These are phyloP conservation scores for Mortierella sp. DNA, from an alignment of 371 early-diverging fungal species.

Conservation along the genomic window DNA sequence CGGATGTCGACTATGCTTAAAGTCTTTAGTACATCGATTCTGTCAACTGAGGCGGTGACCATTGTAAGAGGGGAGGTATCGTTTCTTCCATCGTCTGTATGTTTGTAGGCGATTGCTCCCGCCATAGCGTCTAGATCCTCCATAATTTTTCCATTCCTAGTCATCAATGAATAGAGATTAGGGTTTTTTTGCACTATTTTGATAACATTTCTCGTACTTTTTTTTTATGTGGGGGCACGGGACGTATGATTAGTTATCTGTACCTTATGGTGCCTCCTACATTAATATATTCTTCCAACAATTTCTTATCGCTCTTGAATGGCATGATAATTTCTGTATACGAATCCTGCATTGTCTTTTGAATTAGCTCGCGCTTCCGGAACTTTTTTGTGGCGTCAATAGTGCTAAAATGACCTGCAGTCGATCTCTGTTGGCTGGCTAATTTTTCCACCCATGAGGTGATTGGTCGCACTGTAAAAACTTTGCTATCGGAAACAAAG, in stretches of 20 bases:
- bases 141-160: conserved; percentile 65
- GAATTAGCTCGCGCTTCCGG: conserved; percentile 57
- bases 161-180: neutral
- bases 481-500: conserved; percentile 44
- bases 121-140: conserved; percentile 91
- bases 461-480: conserved; percentile 60
- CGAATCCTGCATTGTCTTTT: conserved; percentile 81
- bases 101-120: conserved; percentile 83
- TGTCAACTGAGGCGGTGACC: conserved; percentile 92
- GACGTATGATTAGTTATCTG: no score
- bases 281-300: conserved; percentile 87
- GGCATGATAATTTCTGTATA: conserved; percentile 85
- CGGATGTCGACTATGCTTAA: conserved; percentile 79
- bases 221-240: no score
- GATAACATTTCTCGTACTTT: no score
- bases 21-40: conserved; percentile 82
- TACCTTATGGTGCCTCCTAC: conserved; percentile 68
- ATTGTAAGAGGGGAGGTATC: conserved; percentile 78
- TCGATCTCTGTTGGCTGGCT: conserved; percentile 33
- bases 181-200: no score
- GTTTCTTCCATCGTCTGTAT: conserved; percentile 73
- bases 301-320: conserved; percentile 78
- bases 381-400: conserved; percentile 1
- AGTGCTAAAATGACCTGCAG: conserved; percentile 18
- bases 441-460: conserved; percentile 62